Percentiles rank a stretch among this genome's conserved stretches.
Conservation (phyloP, 331 rosid genomes). For the Pyracantha coccinea region DNA sequence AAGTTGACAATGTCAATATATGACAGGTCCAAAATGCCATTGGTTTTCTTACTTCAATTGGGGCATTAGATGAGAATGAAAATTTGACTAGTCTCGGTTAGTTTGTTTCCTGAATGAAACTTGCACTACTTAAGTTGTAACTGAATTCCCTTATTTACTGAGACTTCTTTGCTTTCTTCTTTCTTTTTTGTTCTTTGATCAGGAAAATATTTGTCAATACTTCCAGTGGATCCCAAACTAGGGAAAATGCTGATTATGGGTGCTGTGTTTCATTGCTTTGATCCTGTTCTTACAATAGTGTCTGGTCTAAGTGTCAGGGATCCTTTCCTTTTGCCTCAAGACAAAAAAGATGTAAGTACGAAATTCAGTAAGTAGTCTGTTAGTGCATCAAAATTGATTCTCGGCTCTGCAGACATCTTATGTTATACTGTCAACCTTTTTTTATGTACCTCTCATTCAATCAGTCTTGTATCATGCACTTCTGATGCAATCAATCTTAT, state of each 20-base stretch:
- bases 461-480: no score
- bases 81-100: slow-evolving; percentile 78
- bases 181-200: slow-evolving; percentile 12
- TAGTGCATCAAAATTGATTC: slow-evolving; percentile 3
- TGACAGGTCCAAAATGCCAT: slow-evolving; percentile 94
- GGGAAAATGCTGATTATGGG: slow-evolving; percentile 99
- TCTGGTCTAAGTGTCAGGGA: slow-evolving; percentile 96
- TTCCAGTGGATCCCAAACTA: slow-evolving; percentile 96
- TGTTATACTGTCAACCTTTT: neutral
- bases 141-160: slow-evolving; percentile 7
- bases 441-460: no score
- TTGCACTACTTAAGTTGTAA: neutral
- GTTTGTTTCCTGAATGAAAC: slow-evolving; percentile 20
- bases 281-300: slow-evolving; percentile 91
- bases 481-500: neutral
- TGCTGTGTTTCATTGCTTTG: slow-evolving; percentile 89
- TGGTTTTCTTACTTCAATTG: slow-evolving; percentile 84
- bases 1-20: slow-evolving; percentile 8
- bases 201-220: slow-evolving; percentile 87
- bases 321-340: slow-evolving; percentile 97
- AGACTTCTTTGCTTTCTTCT: slow-evolving; percentile 4
- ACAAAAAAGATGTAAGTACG: slow-evolving; percentile 79
- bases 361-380: slow-evolving; percentile 8
- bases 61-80: slow-evolving; percentile 87
- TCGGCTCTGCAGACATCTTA: neutral